Evolutionary conservation across 345 rosid genomes (phyloP), one percentile per base, ranked within the genome.

Genomic region (Carallia brachiata): DNA sequence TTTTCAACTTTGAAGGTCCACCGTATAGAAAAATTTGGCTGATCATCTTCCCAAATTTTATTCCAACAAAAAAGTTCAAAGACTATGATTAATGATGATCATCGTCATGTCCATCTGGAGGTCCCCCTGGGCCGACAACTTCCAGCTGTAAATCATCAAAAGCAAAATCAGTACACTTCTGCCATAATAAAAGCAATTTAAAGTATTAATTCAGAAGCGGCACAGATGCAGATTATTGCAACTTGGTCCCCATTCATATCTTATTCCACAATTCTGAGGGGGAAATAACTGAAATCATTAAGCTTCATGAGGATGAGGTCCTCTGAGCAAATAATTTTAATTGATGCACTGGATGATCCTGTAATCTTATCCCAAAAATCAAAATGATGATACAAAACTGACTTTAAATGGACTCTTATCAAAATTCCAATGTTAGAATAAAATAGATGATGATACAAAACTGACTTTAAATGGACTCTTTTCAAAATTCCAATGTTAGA

Each of bases 101-200:
- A 9, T 85, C 92, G 1, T 84, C 93, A 66, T 88, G 90, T 64
- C 90, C 98, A 62, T 87, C 88, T 0, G 98, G 97, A 19, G 88
- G 85, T 70, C 93, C 97, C 66, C 97, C 98, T 6, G 97, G 95
- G 37, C 98, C 97, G 62, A 87, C 92, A 68, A 92, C 96, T 80
- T 92, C 92, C 75, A 95, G 89, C 97, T 89, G 87, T 62, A 67
- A 73, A 62, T 68, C 53, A 74, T 57, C 31, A 61, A 31, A 55
- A 63, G 8, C 55, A 48, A 0, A 18, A 70, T 74, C 36, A 75
- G 72, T 31, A 71, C 58, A 71, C 36, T 70, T 57, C 60, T 19
- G 23, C 6, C 52, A 36, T 37, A 52, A 27, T 16, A 31, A 67
- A 19, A 72, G 54, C 64, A 69, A 52, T 16, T 13, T 23, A 30